Base-by-base conservation (phyloP, 345 rosid species). In the Moringa oleifera region DNA sequence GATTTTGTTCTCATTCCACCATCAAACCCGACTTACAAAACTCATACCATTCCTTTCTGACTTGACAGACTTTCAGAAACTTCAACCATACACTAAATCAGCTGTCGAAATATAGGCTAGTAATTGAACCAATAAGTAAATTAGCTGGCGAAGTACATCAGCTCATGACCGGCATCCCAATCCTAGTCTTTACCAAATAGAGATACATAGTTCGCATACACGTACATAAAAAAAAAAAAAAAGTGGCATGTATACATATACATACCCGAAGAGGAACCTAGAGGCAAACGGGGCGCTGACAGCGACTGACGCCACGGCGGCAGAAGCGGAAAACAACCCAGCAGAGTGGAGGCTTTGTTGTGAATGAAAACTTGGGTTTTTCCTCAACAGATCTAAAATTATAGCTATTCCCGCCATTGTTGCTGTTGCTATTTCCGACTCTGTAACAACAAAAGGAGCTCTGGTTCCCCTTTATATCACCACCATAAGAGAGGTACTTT, bases 351-450 rank as follows among this genome's bases (percentile, higher is more conserved):
- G 52, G 50, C 71, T 55, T 21, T 81, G 84, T 67, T 88, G 49
- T 58, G 87, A 59, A 61, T 33, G 59, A 64, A 72, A 73, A 75
- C 60, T 64, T 25, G 83, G 86, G 68, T 84, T 83, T 76, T 81
- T 90, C 88, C 80, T 73, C 55, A 83, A 68, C 52, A 90, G 88
- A 85, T 94, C 99, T 63, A 87, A 73, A 25, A 86, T 65, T 69
- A 90, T 55, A 13, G 95, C 85, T 67, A 88, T 77, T 70, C 97
- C 97, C 74, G 88, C 89, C 99, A 94, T 94, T 64, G 73, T 65
- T 64, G 52, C 7, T 55, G 58, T 17, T 66, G 36, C 18, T 53
- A 12, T 1, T 25, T 17, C 18, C 25, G 15, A 57, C 68, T 25
- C 60, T 62, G 25, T 17, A 60, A 33, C 57, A 51, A 24, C 19